Evolutionary conservation across 805 yeast species (phyloP).

Genomic region (Barnettozyma vustinii): DNA sequence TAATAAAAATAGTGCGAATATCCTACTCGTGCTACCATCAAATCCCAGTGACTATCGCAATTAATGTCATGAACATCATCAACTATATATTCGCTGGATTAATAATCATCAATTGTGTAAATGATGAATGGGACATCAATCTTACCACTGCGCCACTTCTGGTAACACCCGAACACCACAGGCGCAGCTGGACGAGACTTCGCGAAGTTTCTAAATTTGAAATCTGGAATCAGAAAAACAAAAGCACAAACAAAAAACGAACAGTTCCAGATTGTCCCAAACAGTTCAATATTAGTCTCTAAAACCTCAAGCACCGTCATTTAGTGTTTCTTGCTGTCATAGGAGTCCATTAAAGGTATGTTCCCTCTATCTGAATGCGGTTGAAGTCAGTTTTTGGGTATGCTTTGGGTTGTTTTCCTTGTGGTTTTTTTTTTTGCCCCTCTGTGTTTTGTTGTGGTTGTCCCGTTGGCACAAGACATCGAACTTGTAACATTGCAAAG

Average conservation of each 20-base stretch:
- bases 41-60: too few relatives aligned
- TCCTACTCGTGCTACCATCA: too few relatives aligned
- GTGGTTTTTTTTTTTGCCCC: not conserved
- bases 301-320: not conserved
- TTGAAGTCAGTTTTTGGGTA: not conserved
- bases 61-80: too few relatives aligned
- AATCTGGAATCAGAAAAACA: conserved; percentile 2
- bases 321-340: not conserved
- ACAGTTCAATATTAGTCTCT: not conserved
- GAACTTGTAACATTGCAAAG: not conserved
- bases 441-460: not conserved
- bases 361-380: not conserved
- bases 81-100: too few relatives aligned
- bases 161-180: not conserved
- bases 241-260: conserved; percentile 1
- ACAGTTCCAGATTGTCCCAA: not conserved
- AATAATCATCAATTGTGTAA: too few relatives aligned
- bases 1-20: too few relatives aligned
- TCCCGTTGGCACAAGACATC: not conserved
- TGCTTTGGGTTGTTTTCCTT: not conserved
- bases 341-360: not conserved
- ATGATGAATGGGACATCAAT: not conserved
- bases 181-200: not conserved
- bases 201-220: conserved; percentile 2
- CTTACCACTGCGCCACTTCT: not conserved